Conservation (phyloP, 768 basidiomycete genomes). For the Crucibulum laeve region DNA sequence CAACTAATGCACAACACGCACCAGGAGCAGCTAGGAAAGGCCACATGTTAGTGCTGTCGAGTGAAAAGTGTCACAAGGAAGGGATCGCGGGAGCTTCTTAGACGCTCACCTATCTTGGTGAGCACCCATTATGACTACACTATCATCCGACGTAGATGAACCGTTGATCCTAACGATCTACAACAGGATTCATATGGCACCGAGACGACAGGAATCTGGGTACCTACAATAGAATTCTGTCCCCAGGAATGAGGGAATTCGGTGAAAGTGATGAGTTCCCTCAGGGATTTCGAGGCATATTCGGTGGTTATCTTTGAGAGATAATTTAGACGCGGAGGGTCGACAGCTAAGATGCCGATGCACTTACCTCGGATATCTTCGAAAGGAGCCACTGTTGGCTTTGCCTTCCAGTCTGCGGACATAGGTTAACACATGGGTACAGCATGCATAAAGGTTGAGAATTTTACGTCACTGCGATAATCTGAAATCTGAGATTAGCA, state of each 20-base stretch:
- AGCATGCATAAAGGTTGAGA: not conserved
- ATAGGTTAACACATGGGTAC: not conserved
- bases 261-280: conserved; percentile 51
- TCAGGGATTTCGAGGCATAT: conserved; percentile 54
- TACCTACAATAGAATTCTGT: conserved; percentile 71
- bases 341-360: conserved; percentile 4
- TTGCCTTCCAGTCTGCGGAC: conserved; percentile 59
- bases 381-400: conserved; percentile 76
- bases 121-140: conserved; percentile 67
- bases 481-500: not conserved
- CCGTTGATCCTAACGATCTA: conserved; percentile 79
- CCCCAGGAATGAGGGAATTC: conserved; percentile 84
- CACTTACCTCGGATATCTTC: conserved; percentile 57
- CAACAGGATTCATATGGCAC: conserved; percentile 6
- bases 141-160: conserved; percentile 54
- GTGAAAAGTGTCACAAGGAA: conserved; percentile 3
- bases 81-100: not conserved
- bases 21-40: conserved; percentile 78
- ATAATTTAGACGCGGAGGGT: conserved; percentile 4
- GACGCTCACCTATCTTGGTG: conserved; percentile 72
- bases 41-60: conserved; percentile 65
- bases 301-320: conserved; percentile 54
- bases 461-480: conserved; percentile 1
- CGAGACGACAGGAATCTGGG: not conserved
- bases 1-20: conserved; percentile 21